A percentile compares a stretch with the other conserved stretches of the same genome.
Conservation (phyloP, 176 grass and related monocot genomes). For the Oryza meridionalis region DNA sequence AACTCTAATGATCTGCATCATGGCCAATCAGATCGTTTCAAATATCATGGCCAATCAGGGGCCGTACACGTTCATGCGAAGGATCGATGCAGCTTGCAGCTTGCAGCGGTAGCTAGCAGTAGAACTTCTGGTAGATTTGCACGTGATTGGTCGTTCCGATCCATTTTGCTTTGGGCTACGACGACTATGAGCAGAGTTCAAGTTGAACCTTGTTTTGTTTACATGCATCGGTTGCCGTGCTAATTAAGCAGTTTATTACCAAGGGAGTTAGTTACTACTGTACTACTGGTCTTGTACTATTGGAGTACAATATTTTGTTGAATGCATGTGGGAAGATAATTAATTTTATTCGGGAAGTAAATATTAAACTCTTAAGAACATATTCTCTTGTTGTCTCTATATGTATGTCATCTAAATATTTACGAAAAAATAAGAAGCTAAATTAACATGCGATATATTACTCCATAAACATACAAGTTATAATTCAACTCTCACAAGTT, state of each 20-base stretch:
- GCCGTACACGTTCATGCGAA: slow-evolving; percentile 13
- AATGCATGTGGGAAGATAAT: not conserved
- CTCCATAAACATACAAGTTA: too few relatives aligned
- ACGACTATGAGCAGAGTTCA: not conserved
- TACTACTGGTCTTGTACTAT: too few relatives aligned
- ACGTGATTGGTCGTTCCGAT: slow-evolving; percentile 23
- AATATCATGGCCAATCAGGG: slow-evolving; percentile 19
- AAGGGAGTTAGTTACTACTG: too few relatives aligned
- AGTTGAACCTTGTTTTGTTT: slow-evolving; percentile 66
- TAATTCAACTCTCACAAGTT: too few relatives aligned
- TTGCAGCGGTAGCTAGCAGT: not conserved
- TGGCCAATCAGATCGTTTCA: slow-evolving; percentile 15
- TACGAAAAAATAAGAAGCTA: too few relatives aligned
- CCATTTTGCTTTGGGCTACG: not conserved
- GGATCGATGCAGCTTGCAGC: not conserved
- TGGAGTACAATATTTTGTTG: not conserved
- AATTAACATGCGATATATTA: too few relatives aligned
- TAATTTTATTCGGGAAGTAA: not conserved
- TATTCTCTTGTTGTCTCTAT: too few relatives aligned
- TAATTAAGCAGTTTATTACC: not conserved
- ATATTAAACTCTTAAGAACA: not conserved
- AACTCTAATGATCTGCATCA: not conserved
- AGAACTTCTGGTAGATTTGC: not conserved
- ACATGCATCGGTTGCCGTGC: slow-evolving; percentile 36
- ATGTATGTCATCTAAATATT: too few relatives aligned